Percentiles rank a stretch among this genome's conserved stretches.
Conservation (phyloP, 2,329 filamentous ascomycete species). For the Trichoderma cornu-damae region DNA sequence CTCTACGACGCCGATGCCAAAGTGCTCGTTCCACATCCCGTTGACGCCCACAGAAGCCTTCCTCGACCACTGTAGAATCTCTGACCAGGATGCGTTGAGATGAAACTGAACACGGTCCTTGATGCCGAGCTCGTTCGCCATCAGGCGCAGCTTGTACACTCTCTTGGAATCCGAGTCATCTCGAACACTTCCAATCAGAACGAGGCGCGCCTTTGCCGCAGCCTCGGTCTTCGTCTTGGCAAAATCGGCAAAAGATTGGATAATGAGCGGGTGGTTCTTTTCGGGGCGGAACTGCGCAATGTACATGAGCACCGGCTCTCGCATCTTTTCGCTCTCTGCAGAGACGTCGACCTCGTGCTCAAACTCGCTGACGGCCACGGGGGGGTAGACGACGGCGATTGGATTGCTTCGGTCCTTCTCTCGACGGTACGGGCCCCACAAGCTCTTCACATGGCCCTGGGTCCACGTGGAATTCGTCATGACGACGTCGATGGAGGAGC, state of each 20-base stretch:
- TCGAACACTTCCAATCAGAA: conserved; percentile 88
- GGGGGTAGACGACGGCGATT: conserved; percentile 80
- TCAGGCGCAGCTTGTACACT: conserved; percentile 81
- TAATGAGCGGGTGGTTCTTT: conserved; percentile 87
- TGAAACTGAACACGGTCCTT: conserved; percentile 82
- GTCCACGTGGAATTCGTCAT: conserved; percentile 99
- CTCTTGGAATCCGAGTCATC: conserved; percentile 73
- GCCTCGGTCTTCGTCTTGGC: conserved; percentile 50
- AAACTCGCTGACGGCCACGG: conserved; percentile 83
- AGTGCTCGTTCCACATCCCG: conserved; percentile 99
- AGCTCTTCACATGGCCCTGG: conserved; percentile 68
- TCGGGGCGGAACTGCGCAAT: conserved; percentile 97
- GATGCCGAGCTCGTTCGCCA: conserved; percentile 81
- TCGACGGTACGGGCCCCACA: conserved; percentile 64
- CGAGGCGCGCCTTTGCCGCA: conserved; percentile 57
- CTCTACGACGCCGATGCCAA: conserved; percentile 96
- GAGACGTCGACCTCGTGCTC: conserved; percentile 69
- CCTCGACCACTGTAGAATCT: conserved; percentile 74
- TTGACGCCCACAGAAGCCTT: conserved; percentile 83
- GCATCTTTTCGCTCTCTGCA: conserved; percentile 59
- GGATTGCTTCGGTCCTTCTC: conserved; percentile 44
- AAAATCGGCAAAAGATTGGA: conserved; percentile 78
- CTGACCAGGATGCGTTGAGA: conserved; percentile 82
- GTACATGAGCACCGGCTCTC: conserved; percentile 74
- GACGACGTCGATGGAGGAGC: conserved; percentile 80